Conservation (phyloP, 2,329 filamentous ascomycete species). For the Coleophoma cylindrospora region DNA sequence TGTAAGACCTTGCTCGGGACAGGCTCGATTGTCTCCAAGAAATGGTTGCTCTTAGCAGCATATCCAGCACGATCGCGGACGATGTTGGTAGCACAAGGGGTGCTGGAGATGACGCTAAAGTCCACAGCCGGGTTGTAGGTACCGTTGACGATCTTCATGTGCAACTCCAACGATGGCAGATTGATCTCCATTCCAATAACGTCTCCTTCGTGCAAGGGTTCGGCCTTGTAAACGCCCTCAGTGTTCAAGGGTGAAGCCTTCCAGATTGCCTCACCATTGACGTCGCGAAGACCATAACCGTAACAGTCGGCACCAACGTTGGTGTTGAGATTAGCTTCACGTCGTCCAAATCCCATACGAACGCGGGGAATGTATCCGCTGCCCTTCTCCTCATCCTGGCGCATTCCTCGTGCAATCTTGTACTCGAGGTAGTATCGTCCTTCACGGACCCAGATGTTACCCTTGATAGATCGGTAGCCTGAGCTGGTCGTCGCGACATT, state of each 20-base stretch:
- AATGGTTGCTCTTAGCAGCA: conserved; percentile 86
- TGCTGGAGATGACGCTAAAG: conserved; percentile 48
- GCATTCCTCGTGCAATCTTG: conserved; percentile 75
- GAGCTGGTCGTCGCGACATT: background rate
- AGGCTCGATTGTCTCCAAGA: conserved; percentile 81
- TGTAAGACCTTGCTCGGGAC: conserved; percentile 47
- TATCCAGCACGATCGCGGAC: conserved; percentile 93
- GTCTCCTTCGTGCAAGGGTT: conserved; percentile 82
- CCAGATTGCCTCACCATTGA: conserved; percentile 85
- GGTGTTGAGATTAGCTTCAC: conserved; percentile 76
- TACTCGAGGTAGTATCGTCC: conserved; percentile 94
- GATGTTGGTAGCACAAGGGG: conserved; percentile 63
- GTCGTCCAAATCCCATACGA: conserved; percentile 79
- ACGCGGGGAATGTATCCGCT: conserved; percentile 45
- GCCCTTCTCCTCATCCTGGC: conserved; percentile 26
- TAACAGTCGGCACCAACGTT: conserved; percentile 87
- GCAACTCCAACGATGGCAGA: conserved; percentile 77
- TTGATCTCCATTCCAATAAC: conserved; percentile 92
- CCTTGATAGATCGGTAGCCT: conserved; percentile 64
- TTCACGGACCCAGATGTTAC: conserved; percentile 85
- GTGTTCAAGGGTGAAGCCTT: conserved; percentile 77
- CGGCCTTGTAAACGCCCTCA: conserved; percentile 75
- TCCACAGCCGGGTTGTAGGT: conserved; percentile 86
- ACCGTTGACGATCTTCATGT: conserved; percentile 82
- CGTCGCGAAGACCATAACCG: conserved; percentile 88